Conservation (phyloP, 768 basidiomycete genomes). For the Boletus rubropictus region DNA sequence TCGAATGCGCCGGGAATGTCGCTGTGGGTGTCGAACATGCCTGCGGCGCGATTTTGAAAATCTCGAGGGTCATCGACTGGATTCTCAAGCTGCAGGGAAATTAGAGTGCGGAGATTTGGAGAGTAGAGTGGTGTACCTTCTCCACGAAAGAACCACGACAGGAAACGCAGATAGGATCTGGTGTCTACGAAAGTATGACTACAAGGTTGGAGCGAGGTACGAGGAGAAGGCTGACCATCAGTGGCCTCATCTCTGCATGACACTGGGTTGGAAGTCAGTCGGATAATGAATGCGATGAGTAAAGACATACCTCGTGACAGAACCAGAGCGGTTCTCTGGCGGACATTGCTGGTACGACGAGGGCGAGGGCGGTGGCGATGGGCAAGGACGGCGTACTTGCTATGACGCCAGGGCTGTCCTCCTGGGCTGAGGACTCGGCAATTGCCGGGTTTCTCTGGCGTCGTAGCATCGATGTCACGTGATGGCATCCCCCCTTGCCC, state of each 20-base stretch:
- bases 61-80: constrained; percentile 68
- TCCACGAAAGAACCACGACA: constrained; percentile 83
- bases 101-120: neutral
- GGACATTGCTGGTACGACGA: constrained; percentile 38
- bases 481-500: neutral
- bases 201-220: neutral
- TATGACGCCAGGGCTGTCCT: constrained; percentile 6
- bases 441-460: constrained; percentile 10
- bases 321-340: constrained; percentile 72
- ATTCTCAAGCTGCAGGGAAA: constrained; percentile 58
- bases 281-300: neutral
- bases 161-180: constrained; percentile 77
- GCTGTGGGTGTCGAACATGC: constrained; percentile 22
- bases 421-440: constrained; percentile 1
- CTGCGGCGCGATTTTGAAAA: constrained; percentile 41
- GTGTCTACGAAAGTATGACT: constrained; percentile 43
- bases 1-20: constrained; percentile 40
- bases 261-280: constrained; percentile 47
- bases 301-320: constrained; percentile 57
- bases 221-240: constrained; percentile 55
- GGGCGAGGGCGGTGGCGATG: constrained; percentile 7
- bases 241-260: constrained; percentile 79
- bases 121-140: constrained; percentile 36
- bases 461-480: neutral
- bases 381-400: neutral